Base-by-base conservation (phyloP, 805 yeast genomes). In the Yarrowia hollandica region DNA sequence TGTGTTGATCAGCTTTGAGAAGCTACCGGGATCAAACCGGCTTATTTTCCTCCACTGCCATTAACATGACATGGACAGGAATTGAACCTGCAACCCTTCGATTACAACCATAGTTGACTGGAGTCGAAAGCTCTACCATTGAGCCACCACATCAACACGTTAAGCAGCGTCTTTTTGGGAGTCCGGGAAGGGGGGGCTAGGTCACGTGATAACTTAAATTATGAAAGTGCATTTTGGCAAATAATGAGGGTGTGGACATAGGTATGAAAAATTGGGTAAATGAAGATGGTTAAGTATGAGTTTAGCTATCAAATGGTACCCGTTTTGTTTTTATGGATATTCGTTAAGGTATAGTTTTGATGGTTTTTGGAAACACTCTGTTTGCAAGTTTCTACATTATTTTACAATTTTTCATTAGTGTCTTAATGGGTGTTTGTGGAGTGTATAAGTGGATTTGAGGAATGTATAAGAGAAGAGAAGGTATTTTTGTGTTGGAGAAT, bases 71-170 rank as follows among this genome's bases (percentile, higher is more conserved):
- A 48, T 52, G 85, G 86, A 83, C 88, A 83, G 87, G 88, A 83
- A 82, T 83, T 81, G 88, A 83, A 83, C 88, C 87, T 83, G 88
- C 88, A 83, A 81, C 88, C 88, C 82, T 83, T 82, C 83, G 88
- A 82, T 82, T 72, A 75, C 80, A 75, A 67, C 68, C 75, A 74
- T 15, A 28, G 30, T 31, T 33, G 55, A 64, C 81, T 82, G 86
- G 86, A 82, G 83, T 82, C 86, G 83, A 82, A 82, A 81, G 85
- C 86, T 82, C 86, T 82, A 82, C 86, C 86, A 82, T 82, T 82
- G 86, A 82, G 86, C 86, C 85, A 82, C 84, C 82, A 52, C 58
- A 52, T 48, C 55, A 48, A 48, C 55, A 48, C 55, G 15, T 18
- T 14, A 18, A 21, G 21, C 14, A 21, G 5, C 8, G 28, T 14